Evolutionary conservation across 441 rosid species (phyloP).

Genomic region (Jatropha multifida): DNA sequence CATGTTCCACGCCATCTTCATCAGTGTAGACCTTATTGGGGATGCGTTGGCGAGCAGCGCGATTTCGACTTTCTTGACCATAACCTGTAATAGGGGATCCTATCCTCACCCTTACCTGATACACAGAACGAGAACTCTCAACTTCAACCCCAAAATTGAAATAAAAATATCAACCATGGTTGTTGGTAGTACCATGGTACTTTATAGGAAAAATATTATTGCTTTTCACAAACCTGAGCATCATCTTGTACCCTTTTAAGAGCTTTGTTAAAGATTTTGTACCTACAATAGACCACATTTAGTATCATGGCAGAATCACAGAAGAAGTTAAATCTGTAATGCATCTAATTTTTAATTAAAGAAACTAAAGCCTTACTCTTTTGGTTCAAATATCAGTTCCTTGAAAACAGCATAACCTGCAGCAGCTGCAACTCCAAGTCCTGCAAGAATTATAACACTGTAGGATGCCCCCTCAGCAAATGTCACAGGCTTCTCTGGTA

Average conservation of each 20-base stretch:
- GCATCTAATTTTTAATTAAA: constrained; percentile 18
- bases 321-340: constrained; percentile 6
- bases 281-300: constrained; percentile 41
- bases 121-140: constrained; percentile 20
- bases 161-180: not conserved
- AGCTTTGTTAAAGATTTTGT: constrained; percentile 80
- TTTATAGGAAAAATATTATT: not conserved
- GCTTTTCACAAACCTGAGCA: constrained; percentile 63
- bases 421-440: constrained; percentile 92
- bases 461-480: constrained; percentile 95
- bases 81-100: constrained; percentile 96
- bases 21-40: constrained; percentile 78
- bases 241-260: constrained; percentile 92
- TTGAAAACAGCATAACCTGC: constrained; percentile 87
- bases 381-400: constrained; percentile 93
- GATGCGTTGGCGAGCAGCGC: constrained; percentile 95
- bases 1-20: constrained; percentile 90
- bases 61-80: constrained; percentile 96
- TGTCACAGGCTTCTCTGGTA: constrained; percentile 92
- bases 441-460: constrained; percentile 80
- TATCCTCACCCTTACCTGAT: constrained; percentile 91
- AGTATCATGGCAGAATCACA: constrained; percentile 13
- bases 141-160: constrained; percentile 11
- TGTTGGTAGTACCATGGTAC: not conserved
- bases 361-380: constrained; percentile 61